These are phyloP conservation scores for Panicum hallii DNA, from an alignment of 202 grass and related monocot genomes.

Conservation along the genomic window DNA sequence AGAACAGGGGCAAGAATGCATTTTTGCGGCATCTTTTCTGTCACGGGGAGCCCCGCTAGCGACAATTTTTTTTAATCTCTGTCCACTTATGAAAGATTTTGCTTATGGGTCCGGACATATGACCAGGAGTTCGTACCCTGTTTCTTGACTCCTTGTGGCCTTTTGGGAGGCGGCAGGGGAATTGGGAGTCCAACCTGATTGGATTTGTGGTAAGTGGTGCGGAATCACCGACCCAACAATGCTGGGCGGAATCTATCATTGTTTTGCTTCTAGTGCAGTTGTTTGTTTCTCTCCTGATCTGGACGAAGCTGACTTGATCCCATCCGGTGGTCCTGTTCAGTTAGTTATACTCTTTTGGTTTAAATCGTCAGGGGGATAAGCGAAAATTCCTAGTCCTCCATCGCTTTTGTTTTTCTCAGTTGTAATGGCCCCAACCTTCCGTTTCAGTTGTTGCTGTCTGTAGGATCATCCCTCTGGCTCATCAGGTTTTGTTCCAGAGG, in stretches of 20 bases:
- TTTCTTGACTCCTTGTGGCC: slow-evolving; percentile 20
- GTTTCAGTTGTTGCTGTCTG: background rate
- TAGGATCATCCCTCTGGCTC: slow-evolving; percentile 3
- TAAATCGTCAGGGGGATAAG: background rate
- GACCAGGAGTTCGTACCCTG: background rate
- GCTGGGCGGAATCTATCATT: slow-evolving; percentile 6
- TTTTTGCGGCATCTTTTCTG: background rate
- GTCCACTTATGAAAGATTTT: slow-evolving; percentile 24
- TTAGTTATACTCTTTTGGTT: slow-evolving; percentile 3
- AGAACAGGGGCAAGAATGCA: background rate
- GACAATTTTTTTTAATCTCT: background rate
- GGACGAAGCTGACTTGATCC: background rate
- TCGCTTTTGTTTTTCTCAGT: background rate
- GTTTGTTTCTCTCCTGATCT: slow-evolving; percentile 34
- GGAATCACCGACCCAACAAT: background rate
- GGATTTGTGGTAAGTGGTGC: slow-evolving; percentile 22
- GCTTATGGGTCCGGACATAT: slow-evolving; percentile 1
- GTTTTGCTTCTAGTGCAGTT: slow-evolving; percentile 22
- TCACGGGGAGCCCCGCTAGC: slow-evolving; percentile 16
- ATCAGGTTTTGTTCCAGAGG: background rate
- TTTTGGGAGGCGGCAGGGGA: background rate
- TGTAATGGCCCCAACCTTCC: background rate
- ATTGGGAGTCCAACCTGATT: slow-evolving; percentile 16
- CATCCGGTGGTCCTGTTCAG: slow-evolving; percentile 28
- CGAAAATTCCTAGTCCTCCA: too few relatives aligned